Evolutionary conservation across 2,329 filamentous ascomycete species (phyloP), one percentile per base, ranked within the genome.

Genomic region (Xylaria sp.): DNA sequence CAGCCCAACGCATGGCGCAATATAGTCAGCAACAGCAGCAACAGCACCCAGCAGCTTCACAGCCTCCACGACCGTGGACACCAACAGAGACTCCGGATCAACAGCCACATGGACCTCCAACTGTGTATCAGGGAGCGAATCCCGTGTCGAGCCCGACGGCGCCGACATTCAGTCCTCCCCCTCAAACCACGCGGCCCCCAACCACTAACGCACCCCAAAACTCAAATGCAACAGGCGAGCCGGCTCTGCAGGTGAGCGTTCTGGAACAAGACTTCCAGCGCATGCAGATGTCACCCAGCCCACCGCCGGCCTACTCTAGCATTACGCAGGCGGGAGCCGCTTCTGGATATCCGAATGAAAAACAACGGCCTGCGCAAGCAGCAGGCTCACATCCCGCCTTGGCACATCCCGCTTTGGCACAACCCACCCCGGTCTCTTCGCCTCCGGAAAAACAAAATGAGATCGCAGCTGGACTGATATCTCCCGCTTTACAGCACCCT

Each of bases 231-330:
- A 56, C 66, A 65, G 70, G 47, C 68, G 69, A 28, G 53, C 69
- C 72, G 4, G 72, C 72, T 54, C 75, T 87, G 33, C 87, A 89
- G 69, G 82, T 87, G 63, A 92, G 87, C 78, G 86, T 91, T n/a
- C 77, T 97, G 37, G 92, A 96, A 72, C 89, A 93, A 70, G 94
- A 97, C 69, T 91, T 97, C 74, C 88, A 92, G 69, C 88, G 92
- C 17, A 84, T 97, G 84, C 88, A 92, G 69, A 84, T 75, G 73
- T 92, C 89, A 31, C 91, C 92, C 21, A 93, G 92, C 57, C 94
- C 94, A 14, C 95, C 95, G 19, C 95, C 95, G n/a, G 94, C 95
- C 5, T 99, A 99, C 77, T 95, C 92, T 9, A 95, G 89, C 71
- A 86, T 96, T 47, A 87, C 83, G 60, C 77, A 82, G 0, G 78